Base-by-base conservation (phyloP, 768 basidiomycete genomes). In the Neoboletus subvelutipes region DNA sequence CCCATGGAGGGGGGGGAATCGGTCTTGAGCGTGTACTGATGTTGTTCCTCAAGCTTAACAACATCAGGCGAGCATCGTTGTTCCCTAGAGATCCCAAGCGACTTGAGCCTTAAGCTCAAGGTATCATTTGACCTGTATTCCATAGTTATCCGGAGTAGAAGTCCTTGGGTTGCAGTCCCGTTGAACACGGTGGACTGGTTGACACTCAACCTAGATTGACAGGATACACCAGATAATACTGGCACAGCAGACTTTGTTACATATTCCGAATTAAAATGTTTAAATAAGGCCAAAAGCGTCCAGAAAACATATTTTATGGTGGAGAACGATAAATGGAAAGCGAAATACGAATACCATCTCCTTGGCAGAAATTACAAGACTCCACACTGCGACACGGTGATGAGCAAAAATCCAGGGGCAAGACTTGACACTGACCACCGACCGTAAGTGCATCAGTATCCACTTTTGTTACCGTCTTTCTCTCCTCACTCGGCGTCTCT, bases 1-100 rank as follows among this genome's bases (percentile, higher is more conserved):
- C 97, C 17, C 97, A 99, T 73, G 97, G 93, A 47, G 97, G 96
- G 63, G 96, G 94, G 60, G 96, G 96, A 58, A 94, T 98, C 64
- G 95, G 92, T 52, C 79, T 95, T 58, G 94, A 97, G 75, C 90
- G 94, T 53, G 94, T 99, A 50, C 75, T 98, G 69, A 98, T 98
- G 95, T 78, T 99, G 63, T 99, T 94, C 84, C 78, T 99, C 72
- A 95, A 96, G 77, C 81, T 99, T 60, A 91, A 90, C 77, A 97
- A 98, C 78, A 94, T 98, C 67, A 82, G 96, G 50, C 79, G 93
- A 49, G 94, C 93, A 26, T 90, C 90, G 26, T 70, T 98, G 68
- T 98, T 98, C 86, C 97, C 97, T 15, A 83, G 97, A 67, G 97
- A 98, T 77, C 97, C 97, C 55, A 96, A 94, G 78, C 81, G 96